Evolutionary conservation across 2,329 filamentous ascomycete species (phyloP), one percentile per base, ranked within the genome.

Genomic region (Alternaria novae-zelandiae): DNA sequence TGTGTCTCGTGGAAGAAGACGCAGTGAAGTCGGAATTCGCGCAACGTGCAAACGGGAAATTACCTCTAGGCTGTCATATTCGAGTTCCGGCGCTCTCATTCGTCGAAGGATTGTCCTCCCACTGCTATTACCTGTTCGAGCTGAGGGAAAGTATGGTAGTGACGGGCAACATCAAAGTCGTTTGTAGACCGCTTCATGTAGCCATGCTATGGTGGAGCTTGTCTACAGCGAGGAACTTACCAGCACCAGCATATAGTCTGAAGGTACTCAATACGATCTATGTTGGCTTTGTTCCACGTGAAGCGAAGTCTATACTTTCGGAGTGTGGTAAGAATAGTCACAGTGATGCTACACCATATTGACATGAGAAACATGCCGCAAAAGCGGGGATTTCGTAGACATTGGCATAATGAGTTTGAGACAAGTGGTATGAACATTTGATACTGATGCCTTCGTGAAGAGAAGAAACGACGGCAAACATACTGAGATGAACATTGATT

Each of bases 11-110:
- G 43, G 21, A 46, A 20, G 51, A 46, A 30, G 20, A 11, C 50
- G 41, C 54, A 44, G 66, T 68, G 66, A 68, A 64, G 53, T 47
- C 45, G 61, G 12, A 47, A 57, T 30, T 55, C 26, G 10, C 36
- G 50, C 32, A 41, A 8, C 2, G 28, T 3, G 20, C 44, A 12
- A 21, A 41, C 11, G 21, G 43, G 46, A 59, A 47, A 21, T 44
- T 26, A 30, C 20, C 6, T 58, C 43, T 44, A 47, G 61, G 49
- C 44, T 59, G 58, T 53, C 10, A 61, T n/a, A 2, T 5, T 23
- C 17, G 47, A 45, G 23, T 59, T 41, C 6, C 28, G 28, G 17
- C 17, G 36, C 49, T 13, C 36, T 60, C 32, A 55, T 55, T 53
- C 44, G 36, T 30, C 21, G 6, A 43, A 9, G 1, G 6, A n/a